Evolutionary conservation across 495 filamentous ascomycete genomes (phyloP).

Genomic region (Neurospora discreta): DNA sequence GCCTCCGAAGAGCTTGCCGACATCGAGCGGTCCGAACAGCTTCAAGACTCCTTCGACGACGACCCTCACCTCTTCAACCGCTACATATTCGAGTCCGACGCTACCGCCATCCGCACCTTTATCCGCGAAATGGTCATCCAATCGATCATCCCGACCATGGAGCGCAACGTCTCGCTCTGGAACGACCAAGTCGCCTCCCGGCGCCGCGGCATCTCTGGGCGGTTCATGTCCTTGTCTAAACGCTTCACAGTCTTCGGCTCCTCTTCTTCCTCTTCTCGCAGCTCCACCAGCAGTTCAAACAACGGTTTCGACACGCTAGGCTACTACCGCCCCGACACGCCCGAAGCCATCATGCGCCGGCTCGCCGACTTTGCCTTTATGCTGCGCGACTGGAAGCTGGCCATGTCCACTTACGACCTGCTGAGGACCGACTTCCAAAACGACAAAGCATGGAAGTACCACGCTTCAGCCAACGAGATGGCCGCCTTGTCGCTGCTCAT

Average conservation of each 20-base stretch:
- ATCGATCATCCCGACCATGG: constrained; percentile 89
- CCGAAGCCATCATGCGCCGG: constrained; percentile 86
- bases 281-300: constrained; percentile 22
- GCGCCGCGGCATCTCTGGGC: constrained; percentile 72
- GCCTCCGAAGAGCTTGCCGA: constrained; percentile 73
- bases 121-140: constrained; percentile 88
- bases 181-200: constrained; percentile 95
- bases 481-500: constrained; percentile 71
- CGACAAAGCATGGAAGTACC: constrained; percentile 93
- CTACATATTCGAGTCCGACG: constrained; percentile 86
- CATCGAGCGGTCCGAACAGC: constrained; percentile 47
- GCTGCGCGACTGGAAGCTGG: constrained; percentile 90
- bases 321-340: constrained; percentile 71
- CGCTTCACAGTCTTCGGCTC: constrained; percentile 70
- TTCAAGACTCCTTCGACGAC: constrained; percentile 53
- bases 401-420: constrained; percentile 81
- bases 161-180: constrained; percentile 79
- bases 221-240: constrained; percentile 86
- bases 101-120: constrained; percentile 73
- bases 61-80: constrained; percentile 35
- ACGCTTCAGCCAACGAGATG: constrained; percentile 91
- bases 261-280: constrained; percentile 27
- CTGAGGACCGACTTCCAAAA: constrained; percentile 78
- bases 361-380: constrained; percentile 93
- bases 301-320: constrained; percentile 71